phyloP scores from a whole-genome alignment of 495 filamentous ascomycete genomes.

The Aspergillus sparsus region DNA sequence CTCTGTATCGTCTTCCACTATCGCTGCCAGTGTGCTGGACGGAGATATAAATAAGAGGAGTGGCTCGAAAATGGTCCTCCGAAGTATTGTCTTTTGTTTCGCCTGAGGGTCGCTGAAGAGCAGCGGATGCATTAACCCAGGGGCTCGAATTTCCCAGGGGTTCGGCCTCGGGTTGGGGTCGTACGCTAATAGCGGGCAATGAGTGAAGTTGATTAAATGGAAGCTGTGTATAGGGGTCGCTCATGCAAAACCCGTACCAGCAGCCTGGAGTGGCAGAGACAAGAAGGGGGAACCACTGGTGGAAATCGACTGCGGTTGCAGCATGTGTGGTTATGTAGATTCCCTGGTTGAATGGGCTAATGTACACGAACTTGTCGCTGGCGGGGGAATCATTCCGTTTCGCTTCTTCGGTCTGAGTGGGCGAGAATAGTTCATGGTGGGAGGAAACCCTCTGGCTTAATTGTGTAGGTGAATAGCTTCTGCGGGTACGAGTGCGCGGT shows the following conservation, averaged over 20 bases:
- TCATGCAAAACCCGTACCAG: constrained; percentile 5
- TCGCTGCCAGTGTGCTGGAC: neutral
- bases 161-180: neutral
- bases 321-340: constrained; percentile 9
- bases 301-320: constrained; percentile 1
- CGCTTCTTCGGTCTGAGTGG: neutral
- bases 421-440: constrained; percentile 4
- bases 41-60: constrained; percentile 10
- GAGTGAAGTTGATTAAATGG: neutral
- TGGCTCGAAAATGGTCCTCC: neutral
- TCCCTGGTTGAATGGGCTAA: neutral
- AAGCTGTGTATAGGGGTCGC: neutral
- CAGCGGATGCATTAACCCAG: neutral
- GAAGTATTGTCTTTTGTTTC: neutral
- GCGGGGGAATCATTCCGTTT: neutral
- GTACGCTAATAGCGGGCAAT: neutral
- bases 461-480: neutral
- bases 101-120: neutral
- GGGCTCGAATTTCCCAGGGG: neutral
- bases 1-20: neutral
- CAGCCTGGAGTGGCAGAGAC: neutral
- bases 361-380: constrained; percentile 1
- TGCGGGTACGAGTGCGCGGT: neutral
- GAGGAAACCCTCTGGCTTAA: neutral
- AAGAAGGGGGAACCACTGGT: constrained; percentile 10